Base-by-base conservation (phyloP, 1,139 yeast species). In the Saccharomyces hybrid region DNA sequence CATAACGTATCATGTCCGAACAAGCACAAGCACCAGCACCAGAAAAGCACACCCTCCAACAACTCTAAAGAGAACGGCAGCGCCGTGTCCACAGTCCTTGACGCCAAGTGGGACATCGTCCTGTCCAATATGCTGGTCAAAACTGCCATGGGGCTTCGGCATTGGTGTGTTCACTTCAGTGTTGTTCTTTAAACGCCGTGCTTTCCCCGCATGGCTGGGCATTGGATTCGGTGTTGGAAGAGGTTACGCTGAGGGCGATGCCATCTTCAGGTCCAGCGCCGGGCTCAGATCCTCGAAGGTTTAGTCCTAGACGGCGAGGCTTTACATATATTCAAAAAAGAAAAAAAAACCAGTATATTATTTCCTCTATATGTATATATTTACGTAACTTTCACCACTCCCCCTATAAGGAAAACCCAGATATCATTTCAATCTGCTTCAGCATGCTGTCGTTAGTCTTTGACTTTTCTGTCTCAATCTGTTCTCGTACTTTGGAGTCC, bases 221-320 rank as follows among this genome's bases (percentile, higher is more conserved):
- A 75, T 89, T 63, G 99, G 98, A 47, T 91, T 93, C 66, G 99
- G 99, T 61, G 80, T 91, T 59, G 99, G 99, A 62, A 86, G 97
- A 77, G 97, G 97, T 53, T 93, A 90, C 74, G 83, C 98, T 60
- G 99, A 93, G 77, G 99, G 98, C 59, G 98, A 93, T 70, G 95
- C 97, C 60, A 87, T 91, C 57, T 91, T 93, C 80, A 86, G 98
- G 75, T 80, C 88, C 27, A 74, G 78, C 53, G 87, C 86, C 59
- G 95, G 95, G 56, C 72, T 84, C 62, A 83, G 95, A 78, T 76
- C 82, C 54, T 82, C 84, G 56, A 83, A 82, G 49, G 52, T 50
- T 29, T 50, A 44, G 19, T 21, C 44, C 11, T 19, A 38, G 11
- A 12, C 24, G 34, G 27, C 34, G 21, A 49, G 14, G 19, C 42